Base-by-base conservation (phyloP, 306 rosid genomes). In the Dalbergia oliveri region DNA sequence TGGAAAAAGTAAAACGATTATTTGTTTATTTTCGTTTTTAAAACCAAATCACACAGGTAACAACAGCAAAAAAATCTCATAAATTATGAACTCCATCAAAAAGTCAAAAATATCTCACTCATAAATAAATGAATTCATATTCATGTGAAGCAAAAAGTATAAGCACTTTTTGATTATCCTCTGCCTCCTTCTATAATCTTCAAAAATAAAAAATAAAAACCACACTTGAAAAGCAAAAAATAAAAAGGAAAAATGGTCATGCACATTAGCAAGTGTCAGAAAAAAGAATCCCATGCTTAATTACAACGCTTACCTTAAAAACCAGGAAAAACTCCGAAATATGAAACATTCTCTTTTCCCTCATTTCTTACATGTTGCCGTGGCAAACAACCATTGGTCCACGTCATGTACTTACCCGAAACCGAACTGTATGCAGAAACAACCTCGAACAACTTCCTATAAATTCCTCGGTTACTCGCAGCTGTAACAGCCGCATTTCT, bases 371-470 rank as follows among this genome's bases (percentile, higher is more conserved):
- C 1, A 11, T 14, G 19, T 2, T 65, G 66, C 2, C 18, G 68
- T 81, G 88, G 49, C 69, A 5, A 14, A 5, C 1, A 0, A 4
- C 23, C 14, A 77, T 81, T 82, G 78, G 78, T 18, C 14, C 6
- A 4, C 3, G 4, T 23, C 18, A 14, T 0, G 16, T 16, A 26
- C 77, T 18, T 3, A 51, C 41, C 35, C 2, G 31, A 41, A 31
- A 5, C 33, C 64, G 13, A 4, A 26, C 26, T 60, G 75, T 45
- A 83, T 23, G 41, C 33, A 34, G 6, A 66, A 47, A 15, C 43
- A 63, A 21, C 54, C 54, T 49, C 54, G 16, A 16, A 18, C 4
- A 6, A 26, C 8, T 12, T 21, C 13, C 4, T 77, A 72, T 63
- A 78, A 45, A 31, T 82, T 39, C 5, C 66, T 53, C 74, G 6